Evolutionary conservation across 208 protist species (phyloP), one percentile per base, ranked within the genome.

Genomic region (Wallacemonas sp.): DNA sequence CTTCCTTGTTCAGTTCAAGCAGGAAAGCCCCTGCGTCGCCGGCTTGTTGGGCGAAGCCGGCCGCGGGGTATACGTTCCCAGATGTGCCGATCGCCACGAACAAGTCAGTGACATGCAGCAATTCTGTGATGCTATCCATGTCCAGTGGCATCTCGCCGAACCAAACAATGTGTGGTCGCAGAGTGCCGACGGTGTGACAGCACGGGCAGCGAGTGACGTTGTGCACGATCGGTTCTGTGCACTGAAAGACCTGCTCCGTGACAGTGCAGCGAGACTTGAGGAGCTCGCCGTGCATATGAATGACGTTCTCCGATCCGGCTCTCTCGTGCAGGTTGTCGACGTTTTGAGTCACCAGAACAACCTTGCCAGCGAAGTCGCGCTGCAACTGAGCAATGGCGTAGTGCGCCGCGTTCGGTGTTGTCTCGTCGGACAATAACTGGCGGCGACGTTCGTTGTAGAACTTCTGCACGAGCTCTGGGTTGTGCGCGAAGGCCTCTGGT

Each of bases 251-350:
- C 1, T 66, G 21, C 17, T 64, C 79, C 3, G 81, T 87, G 9
- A 29, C 21, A 1, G 37, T 63, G 68, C 84, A 91, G 41, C 80
- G 79, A 38, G 76, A 75, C 63, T 94, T 89, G 15, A 89, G 61
- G 12, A 94, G 73, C 58, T 89, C 82, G n/a, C 84, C 88, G 36
- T 91, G 84, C 84, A 94, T 94, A 67, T 94, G 88, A 33, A 94
- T 19, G 9, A 94, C 85, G 10, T 61, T 38, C 2, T 36, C 67
- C 2, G 82, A 84, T 2, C 88, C 82, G 3, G 82, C 88, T 1
- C 83, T 73, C 63, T 91, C 84, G 48, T 94, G 88, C 22, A 91
- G 66, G 50, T 91, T 70, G 70, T 94, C 88, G 42, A 91, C 68
- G 61, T 91, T 94, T 52, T 94, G 88, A 12, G 88, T 91, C 5